Base-by-base conservation (phyloP, 352 stramenopile genomes). In the Pythium plurisporium region DNA sequence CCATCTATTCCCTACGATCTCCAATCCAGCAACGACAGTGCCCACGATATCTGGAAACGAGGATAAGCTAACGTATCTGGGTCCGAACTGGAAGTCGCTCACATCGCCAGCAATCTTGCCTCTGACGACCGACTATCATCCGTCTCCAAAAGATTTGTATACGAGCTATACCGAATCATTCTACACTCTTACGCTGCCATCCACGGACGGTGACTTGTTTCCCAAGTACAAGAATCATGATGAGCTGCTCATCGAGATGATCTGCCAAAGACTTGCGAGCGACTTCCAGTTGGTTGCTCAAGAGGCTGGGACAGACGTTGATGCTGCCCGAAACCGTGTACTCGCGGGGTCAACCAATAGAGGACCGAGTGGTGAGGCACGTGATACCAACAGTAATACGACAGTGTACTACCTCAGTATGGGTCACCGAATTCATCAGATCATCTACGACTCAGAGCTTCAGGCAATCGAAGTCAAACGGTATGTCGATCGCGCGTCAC, bases 41-140 rank as follows among this genome's bases (percentile, higher is more conserved):
- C 17, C 10, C 3, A n/a, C 5, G 6, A 29, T 15, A 2, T n/a
- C 26, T 37, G 20, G 20, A 7, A 36, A 47, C 5, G 51, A 59
- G 14, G n/a, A 29, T 22, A 73, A 76, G 26, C 64, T 64, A 9
- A 62, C 76, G n/a, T 70, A 80, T 34, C 65, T 94, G 23, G 93
- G 95, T 3, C 93, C 96, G n/a, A 98, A 98, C 66, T 99, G 95
- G 95, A 98, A 96, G 49, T 96, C 82, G 30, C 66, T 99, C 6
- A 96, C 85, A 25, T 94, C 95, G 17, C 96, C 96, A 23, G 96
- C 96, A 6, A 97, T 98, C 51, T 62, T 97, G 22, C 90, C 90
- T 17, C 65, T 96, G 23, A 96, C 87, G 27, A 96, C 87, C 4
- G 89, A 96, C 65, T 95, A 93, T 43, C 84, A 93, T 22, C 89